These are phyloP conservation scores for Exophiala aquamarina DNA, from an alignment of 2,329 filamentous ascomycete species.

Conservation along the genomic window DNA sequence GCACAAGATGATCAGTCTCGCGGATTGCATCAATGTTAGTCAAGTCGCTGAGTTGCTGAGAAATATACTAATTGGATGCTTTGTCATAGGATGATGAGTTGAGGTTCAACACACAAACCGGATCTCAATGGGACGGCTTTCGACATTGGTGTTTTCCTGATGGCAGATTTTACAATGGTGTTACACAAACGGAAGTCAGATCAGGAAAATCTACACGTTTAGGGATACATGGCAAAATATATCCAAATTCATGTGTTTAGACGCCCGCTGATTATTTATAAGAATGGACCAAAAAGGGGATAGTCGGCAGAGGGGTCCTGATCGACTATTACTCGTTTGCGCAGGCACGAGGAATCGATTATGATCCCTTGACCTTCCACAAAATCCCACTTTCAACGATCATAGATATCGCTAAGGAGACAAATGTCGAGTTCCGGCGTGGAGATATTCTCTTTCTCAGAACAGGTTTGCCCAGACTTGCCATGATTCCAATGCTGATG, in stretches of 20 bases:
- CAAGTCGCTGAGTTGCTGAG: too few species aligned
- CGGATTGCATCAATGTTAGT: constrained; percentile 3
- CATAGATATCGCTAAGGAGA: constrained; percentile 14
- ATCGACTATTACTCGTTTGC: constrained; percentile 48
- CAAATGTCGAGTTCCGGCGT: constrained; percentile 16
- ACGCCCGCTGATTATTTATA: constrained; percentile 24
- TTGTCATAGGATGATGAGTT: constrained; percentile 9
- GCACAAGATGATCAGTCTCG: constrained; percentile 6
- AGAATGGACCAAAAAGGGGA: constrained; percentile 42
- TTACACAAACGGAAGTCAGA: constrained; percentile 35
- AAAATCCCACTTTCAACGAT: constrained; percentile 25
- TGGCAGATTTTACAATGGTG: constrained; percentile 37
- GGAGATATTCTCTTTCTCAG: constrained; percentile 27
- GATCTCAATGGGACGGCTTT: constrained; percentile 16
- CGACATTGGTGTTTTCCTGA: constrained; percentile 31
- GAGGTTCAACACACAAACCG: constrained; percentile 15
- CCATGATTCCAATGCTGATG: too few species aligned
- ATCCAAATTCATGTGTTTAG: too few species aligned
- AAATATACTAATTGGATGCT: too few species aligned
- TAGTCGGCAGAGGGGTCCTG: constrained; percentile 48
- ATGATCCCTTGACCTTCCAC: constrained; percentile 52
- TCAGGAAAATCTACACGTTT: constrained; percentile 31
- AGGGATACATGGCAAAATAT: constrained; percentile 35
- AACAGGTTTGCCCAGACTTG: constrained; percentile 9
- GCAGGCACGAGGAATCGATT: constrained; percentile 49